Evolutionary conservation across 108 stramenopile genomes (phyloP).

Genomic region (Aurantiochytrium sp.): DNA sequence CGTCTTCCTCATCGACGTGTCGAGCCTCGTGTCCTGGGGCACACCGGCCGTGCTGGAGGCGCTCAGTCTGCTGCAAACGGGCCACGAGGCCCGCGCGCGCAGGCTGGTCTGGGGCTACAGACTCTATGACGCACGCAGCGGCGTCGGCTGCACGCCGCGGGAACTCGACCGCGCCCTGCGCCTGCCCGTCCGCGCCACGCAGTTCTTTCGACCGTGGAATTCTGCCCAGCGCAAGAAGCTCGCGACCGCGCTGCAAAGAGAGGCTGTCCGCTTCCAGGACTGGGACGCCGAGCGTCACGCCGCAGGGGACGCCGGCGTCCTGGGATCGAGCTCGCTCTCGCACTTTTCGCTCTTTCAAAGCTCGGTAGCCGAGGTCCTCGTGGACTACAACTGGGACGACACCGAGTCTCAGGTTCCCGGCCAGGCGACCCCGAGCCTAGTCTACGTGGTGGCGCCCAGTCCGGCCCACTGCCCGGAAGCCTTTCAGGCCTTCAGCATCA

Average conservation of each 20-base stretch:
- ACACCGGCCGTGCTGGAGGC: not conserved
- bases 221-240: not conserved
- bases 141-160: not conserved
- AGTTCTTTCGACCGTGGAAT: not conserved
- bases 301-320: too few relatives aligned
- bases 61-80: not conserved
- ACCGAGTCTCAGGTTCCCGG: constrained; percentile 2
- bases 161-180: not conserved
- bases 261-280: not conserved
- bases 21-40: not conserved
- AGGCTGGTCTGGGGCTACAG: not conserved
- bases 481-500: not conserved
- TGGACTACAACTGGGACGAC: not conserved
- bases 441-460: not conserved
- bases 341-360: not conserved
- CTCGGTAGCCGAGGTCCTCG: not conserved
- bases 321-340: not conserved
- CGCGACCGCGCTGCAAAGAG: not conserved
- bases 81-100: not conserved
- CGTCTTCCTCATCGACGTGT: not conserved
- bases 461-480: not conserved
- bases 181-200: not conserved
- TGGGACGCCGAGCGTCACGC: not conserved
- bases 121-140: not conserved
- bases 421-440: not conserved